Base-by-base conservation (phyloP, 2,329 filamentous ascomycete genomes). In the Fusarium oligoseptatum region DNA sequence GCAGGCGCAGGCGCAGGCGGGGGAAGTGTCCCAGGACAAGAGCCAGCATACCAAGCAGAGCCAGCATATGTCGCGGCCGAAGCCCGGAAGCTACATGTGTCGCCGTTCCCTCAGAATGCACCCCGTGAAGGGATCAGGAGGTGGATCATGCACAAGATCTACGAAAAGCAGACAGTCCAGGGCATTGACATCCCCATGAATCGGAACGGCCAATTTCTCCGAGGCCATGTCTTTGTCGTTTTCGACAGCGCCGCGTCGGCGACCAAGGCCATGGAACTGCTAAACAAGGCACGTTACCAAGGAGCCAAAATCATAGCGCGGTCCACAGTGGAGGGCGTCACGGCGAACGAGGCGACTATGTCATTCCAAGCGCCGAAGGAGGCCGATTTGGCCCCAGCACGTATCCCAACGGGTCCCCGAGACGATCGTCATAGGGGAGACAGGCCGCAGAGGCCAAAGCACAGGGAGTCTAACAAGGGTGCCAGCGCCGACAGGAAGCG, bases 111-210 rank as follows among this genome's bases (percentile, higher is more conserved):
- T 37, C 75, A 78, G 58, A 67, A 76, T 27, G 72, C 72, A 22
- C 58, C 45, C 17, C 60, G 67, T 12, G 67, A 76, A 4, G 77
- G 81, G 2, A 78, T 82, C 10, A 75, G 66, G 22, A 65, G 57
- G 11, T 83, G 81, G 81, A 74, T 82, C 12, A 73, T 71, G 7
- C 67, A 73, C 20, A 78, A 74, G 43, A 72, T 80, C 45, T 29
- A 50, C 14, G 77, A 77, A 3, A 63, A 72, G 11, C 60, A 66
- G 34, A 71, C 72, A n/a, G 77, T 82, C 27, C 58, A 58, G 17
- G 60, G 55, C n/a, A 73, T 82, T 24, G 71, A 81, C 9, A 71
- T 81, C 6, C 80, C 81, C 10, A 55, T 71, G 20, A 75, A 72
- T 20, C 66, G 60, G 39, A 63, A 70, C 32, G 78, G 73, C 50